phyloP scores from a whole-genome alignment of 371 early-diverging fungal genomes.

The Rhizopus microsporus region DNA sequence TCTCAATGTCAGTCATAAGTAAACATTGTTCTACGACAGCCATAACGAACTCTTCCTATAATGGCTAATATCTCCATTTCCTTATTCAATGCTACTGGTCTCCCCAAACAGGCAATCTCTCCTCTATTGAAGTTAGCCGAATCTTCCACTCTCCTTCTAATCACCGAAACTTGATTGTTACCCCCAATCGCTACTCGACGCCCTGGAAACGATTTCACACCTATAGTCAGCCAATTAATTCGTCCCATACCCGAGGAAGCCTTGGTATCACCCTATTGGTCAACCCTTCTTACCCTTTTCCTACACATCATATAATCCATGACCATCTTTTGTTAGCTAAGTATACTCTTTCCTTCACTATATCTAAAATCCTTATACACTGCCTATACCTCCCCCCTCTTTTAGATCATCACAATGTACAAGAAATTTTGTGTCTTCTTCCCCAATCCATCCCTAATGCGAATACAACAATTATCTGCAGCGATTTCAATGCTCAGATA shows the following conservation, averaged over 20 bases:
- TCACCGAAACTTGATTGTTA: not conserved
- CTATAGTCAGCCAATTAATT: not conserved
- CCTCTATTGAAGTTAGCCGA: not conserved
- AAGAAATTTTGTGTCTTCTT: not conserved
- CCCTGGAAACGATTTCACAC: not conserved
- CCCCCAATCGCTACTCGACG: not conserved
- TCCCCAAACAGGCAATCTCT: conserved; percentile 3
- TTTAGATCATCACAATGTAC: not conserved
- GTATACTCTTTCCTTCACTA: conserved; percentile 6
- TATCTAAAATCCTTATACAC: conserved; percentile 6
- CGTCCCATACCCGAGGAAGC: not conserved
- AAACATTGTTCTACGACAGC: no score
- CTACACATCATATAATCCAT: not conserved
- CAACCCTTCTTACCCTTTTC: conserved; percentile 1
- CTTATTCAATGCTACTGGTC: conserved; percentile 3
- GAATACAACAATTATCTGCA: conserved; percentile 7
- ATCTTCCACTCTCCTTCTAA: not conserved
- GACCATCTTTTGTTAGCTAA: conserved; percentile 3
- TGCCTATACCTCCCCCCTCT: conserved; percentile 12
- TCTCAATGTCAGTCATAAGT: no score
- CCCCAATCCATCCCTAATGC: not conserved
- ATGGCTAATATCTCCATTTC: not conserved
- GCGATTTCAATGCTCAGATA: conserved; percentile 15
- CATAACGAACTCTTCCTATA: no score
- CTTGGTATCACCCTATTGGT: conserved; percentile 9